Conservation (phyloP, 2,329 filamentous ascomycete genomes). For the Botrytis medusae region DNA sequence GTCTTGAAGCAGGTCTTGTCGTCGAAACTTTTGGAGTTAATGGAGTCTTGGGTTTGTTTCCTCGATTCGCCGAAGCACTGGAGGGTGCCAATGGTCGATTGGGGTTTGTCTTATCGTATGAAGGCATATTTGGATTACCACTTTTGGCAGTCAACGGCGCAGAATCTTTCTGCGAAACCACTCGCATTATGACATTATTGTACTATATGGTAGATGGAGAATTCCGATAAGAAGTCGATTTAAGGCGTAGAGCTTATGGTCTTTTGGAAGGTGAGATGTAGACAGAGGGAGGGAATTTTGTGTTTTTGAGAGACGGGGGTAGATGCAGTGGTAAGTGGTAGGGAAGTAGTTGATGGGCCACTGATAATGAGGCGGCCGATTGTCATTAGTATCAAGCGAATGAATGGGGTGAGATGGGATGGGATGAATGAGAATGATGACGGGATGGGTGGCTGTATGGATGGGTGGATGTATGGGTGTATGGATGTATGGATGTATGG, state of each 20-base stretch:
- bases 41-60: conserved; percentile 53
- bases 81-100: conserved; percentile 65
- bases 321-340: neutral
- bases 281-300: conserved; percentile 7
- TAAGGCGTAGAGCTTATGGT: too few species aligned
- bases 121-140: conserved; percentile 43
- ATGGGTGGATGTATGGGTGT: too few species aligned
- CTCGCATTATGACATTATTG: conserved; percentile 49
- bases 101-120: conserved; percentile 50
- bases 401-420: neutral
- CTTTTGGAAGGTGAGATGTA: neutral
- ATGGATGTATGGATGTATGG: neutral
- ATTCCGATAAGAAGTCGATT: conserved; percentile 2
- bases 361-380: neutral
- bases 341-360: neutral
- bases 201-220: conserved; percentile 29
- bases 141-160: conserved; percentile 32
- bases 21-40: conserved; percentile 58
- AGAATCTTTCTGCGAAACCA: conserved; percentile 37
- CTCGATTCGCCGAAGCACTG: conserved; percentile 57
- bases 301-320: neutral
- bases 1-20: conserved; percentile 37
- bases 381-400: conserved; percentile 1
- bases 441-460: neutral
- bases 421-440: neutral